These are phyloP conservation scores for Alloascoidea africana DNA, from an alignment of 805 yeast species.

Conservation along the genomic window DNA sequence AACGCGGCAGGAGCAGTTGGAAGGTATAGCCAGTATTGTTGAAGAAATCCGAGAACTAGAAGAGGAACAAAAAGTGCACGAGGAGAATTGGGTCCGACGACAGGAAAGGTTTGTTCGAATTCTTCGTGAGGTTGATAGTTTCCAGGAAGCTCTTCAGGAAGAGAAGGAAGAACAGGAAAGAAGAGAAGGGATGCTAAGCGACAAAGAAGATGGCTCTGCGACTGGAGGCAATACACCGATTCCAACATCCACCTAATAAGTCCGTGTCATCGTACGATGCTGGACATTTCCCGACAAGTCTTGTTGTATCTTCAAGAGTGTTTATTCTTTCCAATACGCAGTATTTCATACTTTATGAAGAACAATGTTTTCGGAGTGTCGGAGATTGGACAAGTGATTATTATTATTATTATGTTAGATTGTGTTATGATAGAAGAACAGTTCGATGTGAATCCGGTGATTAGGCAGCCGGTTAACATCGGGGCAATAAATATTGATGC, in stretches of 20 bases:
- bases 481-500: too few relatives aligned
- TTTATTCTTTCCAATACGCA: background rate
- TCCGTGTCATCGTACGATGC: background rate
- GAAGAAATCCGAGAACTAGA: constrained; percentile 1
- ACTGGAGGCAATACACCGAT: too few relatives aligned
- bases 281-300: background rate
- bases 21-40: background rate
- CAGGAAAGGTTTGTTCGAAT: constrained; percentile 1
- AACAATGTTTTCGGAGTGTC: too few relatives aligned
- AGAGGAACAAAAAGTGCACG: constrained; percentile 1
- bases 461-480: too few relatives aligned
- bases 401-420: too few relatives aligned
- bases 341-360: background rate
- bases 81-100: background rate
- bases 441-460: too few relatives aligned
- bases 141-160: constrained; percentile 1
- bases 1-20: constrained; percentile 1
- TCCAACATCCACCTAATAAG: too few relatives aligned
- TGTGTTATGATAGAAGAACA: too few relatives aligned
- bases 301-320: background rate
- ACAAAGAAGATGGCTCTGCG: constrained; percentile 1
- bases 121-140: background rate
- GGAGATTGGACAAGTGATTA: too few relatives aligned
- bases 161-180: constrained; percentile 1
- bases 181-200: constrained; percentile 1